These are phyloP conservation scores for Geotrichum phurueaensis DNA, from an alignment of 1,139 yeast species.

Conservation along the genomic window DNA sequence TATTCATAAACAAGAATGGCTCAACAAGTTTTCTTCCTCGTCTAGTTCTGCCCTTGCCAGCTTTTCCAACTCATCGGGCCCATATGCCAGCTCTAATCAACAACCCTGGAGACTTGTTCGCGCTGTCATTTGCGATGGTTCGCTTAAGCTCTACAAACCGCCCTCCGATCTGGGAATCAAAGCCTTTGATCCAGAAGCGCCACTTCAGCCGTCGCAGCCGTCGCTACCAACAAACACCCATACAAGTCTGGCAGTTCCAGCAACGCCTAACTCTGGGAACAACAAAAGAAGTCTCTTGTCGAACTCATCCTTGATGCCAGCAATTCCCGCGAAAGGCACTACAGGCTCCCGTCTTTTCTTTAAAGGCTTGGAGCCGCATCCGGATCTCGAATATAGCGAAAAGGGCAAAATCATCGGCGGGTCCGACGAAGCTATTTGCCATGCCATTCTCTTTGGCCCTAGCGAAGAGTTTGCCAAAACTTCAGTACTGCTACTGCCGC, in stretches of 20 bases:
- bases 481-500: constrained; percentile 55
- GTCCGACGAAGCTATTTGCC: constrained; percentile 65
- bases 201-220: constrained; percentile 10
- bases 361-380: constrained; percentile 49
- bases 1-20: constrained; percentile 25
- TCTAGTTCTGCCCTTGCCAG: constrained; percentile 10
- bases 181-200: constrained; percentile 27
- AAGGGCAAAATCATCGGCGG: constrained; percentile 46
- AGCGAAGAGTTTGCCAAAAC: constrained; percentile 41
- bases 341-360: constrained; percentile 14
- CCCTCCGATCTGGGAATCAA: constrained; percentile 30
- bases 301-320: constrained; percentile 13
- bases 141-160: constrained; percentile 29
- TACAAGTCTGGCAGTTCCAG: constrained; percentile 11
- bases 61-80: constrained; percentile 3
- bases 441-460: constrained; percentile 56
- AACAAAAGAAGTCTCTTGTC: constrained; percentile 18
- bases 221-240: constrained; percentile 8
- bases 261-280: not conserved
- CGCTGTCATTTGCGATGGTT: constrained; percentile 31
- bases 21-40: constrained; percentile 17
- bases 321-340: constrained; percentile 13
- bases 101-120: constrained; percentile 31
- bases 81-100: constrained; percentile 8
- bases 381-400: constrained; percentile 55